phyloP scores from a whole-genome alignment of 805 yeast species.

The Metschnikowia corniflorae region DNA sequence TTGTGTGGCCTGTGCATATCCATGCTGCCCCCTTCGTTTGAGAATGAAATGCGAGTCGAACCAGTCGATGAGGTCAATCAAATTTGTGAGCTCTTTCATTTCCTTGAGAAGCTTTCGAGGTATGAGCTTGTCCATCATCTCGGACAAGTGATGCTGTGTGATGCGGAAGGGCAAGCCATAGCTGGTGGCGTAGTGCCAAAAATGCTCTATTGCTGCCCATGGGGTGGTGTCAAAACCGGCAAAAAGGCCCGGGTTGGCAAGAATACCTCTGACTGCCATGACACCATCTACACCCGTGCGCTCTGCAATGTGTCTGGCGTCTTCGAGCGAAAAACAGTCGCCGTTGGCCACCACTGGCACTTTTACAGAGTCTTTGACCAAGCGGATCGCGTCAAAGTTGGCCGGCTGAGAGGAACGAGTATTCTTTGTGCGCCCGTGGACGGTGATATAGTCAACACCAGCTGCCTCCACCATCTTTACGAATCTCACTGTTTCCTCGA shows the following conservation, averaged over 20 bases:
- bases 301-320: constrained; percentile 58
- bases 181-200: constrained; percentile 72
- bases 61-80: constrained; percentile 75
- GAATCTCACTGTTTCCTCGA: constrained; percentile 66
- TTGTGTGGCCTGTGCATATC: constrained; percentile 56
- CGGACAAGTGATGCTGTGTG: constrained; percentile 80
- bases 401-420: constrained; percentile 86
- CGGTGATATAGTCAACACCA: constrained; percentile 91
- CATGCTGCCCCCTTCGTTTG: constrained; percentile 62
- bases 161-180: constrained; percentile 85
- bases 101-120: constrained; percentile 36
- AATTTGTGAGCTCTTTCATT: constrained; percentile 57
- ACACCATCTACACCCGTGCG: constrained; percentile 84
- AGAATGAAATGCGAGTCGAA: constrained; percentile 69
- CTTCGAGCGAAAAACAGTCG: constrained; percentile 73
- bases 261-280: constrained; percentile 90
- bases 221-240: constrained; percentile 72
- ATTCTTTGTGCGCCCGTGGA: constrained; percentile 85
- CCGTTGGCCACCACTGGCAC: constrained; percentile 97
- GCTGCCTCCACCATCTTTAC: constrained; percentile 74
- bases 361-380: constrained; percentile 49
- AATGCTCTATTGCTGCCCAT: constrained; percentile 85
- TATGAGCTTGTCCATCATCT: constrained; percentile 68
- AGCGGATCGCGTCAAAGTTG: constrained; percentile 74
- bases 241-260: constrained; percentile 85